Evolutionary conservation across 805 yeast species (phyloP), one percentile per base, ranked within the genome.

Genomic region (Wickerhamiella qilinensis): DNA sequence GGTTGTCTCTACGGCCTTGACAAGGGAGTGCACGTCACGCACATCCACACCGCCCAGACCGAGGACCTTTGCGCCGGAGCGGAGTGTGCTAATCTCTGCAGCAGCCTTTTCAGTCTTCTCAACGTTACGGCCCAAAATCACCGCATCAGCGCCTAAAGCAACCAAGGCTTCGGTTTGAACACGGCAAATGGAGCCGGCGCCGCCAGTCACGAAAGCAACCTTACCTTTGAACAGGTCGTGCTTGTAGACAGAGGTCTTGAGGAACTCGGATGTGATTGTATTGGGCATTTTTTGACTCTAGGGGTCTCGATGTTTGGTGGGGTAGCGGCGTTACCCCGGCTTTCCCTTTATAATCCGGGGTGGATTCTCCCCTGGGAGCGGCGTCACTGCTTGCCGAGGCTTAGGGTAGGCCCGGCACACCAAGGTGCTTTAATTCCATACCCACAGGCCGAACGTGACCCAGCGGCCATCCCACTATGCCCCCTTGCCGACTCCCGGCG

Each of bases 161-260:
- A 84, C 78, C 59, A 88, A 46, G 0, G 94, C 94, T 55, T 82
- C 93, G 0, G 80, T 72, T 57, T 86, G 96, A 4, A 80, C 88
- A 35, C 91, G 65, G 57, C 96, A 86, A 39, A 88, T 86, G n/a
- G 94, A 75, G 11, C 96, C 96, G 2, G 96, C 91, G 12, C 96
- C 96, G 4, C 97, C 97, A 1, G 97, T 88, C 38, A 84, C 82
- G 47, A 86, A 80, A 4, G 75, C 91, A 2, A 83, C 94, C 56
- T 85, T 85, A 12, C 80, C 93, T 41, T 73, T 67, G 63, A 85
- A 85, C 30, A 84, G 50, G 46, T 70, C 79, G 1, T 76, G 72
- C 46, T 76, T 75, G 44, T 39, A 58, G 20, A 48, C 48, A 34
- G 48, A 15, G 30, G 46, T 48, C 34, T 51, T 37, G 20, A 55